These are phyloP conservation scores for Thinopyrum elongatum DNA, from an alignment of 176 grass and related monocot genomes.

Conservation along the genomic window DNA sequence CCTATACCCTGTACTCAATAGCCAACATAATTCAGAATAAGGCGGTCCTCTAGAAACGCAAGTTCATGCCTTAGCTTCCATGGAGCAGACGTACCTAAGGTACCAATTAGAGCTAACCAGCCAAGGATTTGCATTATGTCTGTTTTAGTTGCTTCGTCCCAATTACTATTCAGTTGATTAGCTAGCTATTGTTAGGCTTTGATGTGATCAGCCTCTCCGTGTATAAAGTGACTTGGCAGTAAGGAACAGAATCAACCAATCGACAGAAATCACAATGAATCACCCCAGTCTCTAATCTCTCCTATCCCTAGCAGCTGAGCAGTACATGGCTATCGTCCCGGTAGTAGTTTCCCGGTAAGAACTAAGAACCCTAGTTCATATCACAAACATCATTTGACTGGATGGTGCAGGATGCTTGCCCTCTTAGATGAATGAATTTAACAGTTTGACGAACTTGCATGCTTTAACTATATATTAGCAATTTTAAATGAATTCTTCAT, in stretches of 20 bases:
- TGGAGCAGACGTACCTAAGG: not conserved
- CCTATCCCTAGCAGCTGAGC: not conserved
- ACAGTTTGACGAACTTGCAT: not conserved
- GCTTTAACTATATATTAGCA: not conserved
- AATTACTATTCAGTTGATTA: not conserved
- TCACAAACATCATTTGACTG: not conserved
- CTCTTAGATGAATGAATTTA: not conserved
- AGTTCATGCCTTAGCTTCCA: not conserved
- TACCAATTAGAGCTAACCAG: not conserved
- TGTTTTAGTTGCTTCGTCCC: not conserved
- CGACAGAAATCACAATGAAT: not conserved
- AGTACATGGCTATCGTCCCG: not conserved
- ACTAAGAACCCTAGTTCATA: not conserved
- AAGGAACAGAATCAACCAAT: not conserved
- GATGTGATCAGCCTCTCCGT: not conserved
- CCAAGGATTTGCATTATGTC: not conserved
- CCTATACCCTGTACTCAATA: not conserved
- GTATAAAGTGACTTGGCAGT: not conserved
- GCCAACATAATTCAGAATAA: not conserved
- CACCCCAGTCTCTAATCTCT: not conserved
- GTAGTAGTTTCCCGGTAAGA: not conserved
- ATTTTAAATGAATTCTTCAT: constrained; percentile 20
- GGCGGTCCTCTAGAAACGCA: not conserved
- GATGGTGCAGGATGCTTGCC: not conserved
- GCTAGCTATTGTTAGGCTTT: not conserved